Conservation (phyloP, 345 rosid genomes). For the Moricandia moricandioides region DNA sequence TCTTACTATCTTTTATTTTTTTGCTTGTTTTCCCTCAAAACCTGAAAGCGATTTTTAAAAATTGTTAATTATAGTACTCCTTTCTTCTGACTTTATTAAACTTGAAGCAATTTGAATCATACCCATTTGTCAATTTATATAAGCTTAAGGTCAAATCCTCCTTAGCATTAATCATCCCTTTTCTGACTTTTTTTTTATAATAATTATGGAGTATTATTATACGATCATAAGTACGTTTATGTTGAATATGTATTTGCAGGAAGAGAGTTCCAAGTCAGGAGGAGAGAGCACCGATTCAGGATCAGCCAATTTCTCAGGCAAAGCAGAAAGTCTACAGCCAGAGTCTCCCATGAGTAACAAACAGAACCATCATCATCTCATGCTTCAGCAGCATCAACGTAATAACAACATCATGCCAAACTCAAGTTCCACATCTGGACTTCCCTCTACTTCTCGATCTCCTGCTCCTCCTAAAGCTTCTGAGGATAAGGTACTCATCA, state of each 20-base stretch:
- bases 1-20: neutral
- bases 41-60: too few species aligned
- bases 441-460: slow-evolving; percentile 47
- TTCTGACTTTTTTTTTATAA: slow-evolving; percentile 15
- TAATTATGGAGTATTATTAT: neutral
- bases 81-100: slow-evolving; percentile 29
- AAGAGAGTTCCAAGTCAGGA: slow-evolving; percentile 88
- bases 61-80: slow-evolving; percentile 16
- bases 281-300: slow-evolving; percentile 88
- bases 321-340: slow-evolving; percentile 63
- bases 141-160: slow-evolving; percentile 30
- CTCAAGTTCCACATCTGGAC: slow-evolving; percentile 43
- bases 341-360: slow-evolving; percentile 76
- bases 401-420: slow-evolving; percentile 52
- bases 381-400: slow-evolving; percentile 42
- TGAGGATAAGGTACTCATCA: slow-evolving; percentile 75
- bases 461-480: slow-evolving; percentile 51
- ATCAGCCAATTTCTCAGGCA: slow-evolving; percentile 74
- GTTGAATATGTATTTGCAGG: slow-evolving; percentile 47
- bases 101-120: neutral
- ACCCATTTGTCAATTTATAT: slow-evolving; percentile 31
- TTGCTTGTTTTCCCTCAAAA: too few species aligned
- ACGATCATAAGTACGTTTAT: slow-evolving; percentile 9
- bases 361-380: slow-evolving; percentile 46
- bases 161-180: neutral